Evolutionary conservation across 768 basidiomycete genomes (phyloP).

Genomic region (Pleurotus giganteus): DNA sequence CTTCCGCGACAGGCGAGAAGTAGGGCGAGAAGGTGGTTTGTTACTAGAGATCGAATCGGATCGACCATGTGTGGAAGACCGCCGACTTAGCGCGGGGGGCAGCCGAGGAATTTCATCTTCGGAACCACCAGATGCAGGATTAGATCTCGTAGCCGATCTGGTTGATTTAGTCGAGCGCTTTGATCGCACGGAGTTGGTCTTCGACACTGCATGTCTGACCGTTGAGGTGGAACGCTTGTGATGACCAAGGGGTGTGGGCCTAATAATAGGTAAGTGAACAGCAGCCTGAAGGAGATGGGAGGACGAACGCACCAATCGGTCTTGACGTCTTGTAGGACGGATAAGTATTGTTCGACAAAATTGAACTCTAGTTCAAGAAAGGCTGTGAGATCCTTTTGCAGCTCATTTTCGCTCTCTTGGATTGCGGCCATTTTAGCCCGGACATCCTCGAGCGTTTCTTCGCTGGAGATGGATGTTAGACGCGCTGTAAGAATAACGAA

Average conservation of each 20-base stretch:
- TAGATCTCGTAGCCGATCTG: slow-evolving; percentile 15
- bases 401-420: slow-evolving; percentile 73
- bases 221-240: slow-evolving; percentile 23
- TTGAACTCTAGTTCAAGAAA: slow-evolving; percentile 75
- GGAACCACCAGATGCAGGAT: slow-evolving; percentile 27
- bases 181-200: slow-evolving; percentile 30
- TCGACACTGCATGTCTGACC: slow-evolving; percentile 20
- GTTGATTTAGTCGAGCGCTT: slow-evolving; percentile 22
- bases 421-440: slow-evolving; percentile 77
- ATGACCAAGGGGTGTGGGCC: slow-evolving; percentile 25
- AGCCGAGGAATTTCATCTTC: slow-evolving; percentile 28
- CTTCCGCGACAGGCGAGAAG: slow-evolving; percentile 62
- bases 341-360: slow-evolving; percentile 70
- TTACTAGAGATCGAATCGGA: slow-evolving; percentile 42
- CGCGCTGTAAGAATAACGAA: not conserved
- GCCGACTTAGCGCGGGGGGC: slow-evolving; percentile 22
- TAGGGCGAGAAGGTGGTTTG: slow-evolving; percentile 47
- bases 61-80: slow-evolving; percentile 29
- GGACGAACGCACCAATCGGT: slow-evolving; percentile 49
- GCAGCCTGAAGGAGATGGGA: not conserved
- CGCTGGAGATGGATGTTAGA: slow-evolving; percentile 41
- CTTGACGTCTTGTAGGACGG: slow-evolving; percentile 70
- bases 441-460: slow-evolving; percentile 84
- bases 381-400: slow-evolving; percentile 65
- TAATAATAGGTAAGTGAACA: slow-evolving; percentile 1